Conservation (phyloP, 768 basidiomycete genomes). For the Rossbeevera mucosa region DNA sequence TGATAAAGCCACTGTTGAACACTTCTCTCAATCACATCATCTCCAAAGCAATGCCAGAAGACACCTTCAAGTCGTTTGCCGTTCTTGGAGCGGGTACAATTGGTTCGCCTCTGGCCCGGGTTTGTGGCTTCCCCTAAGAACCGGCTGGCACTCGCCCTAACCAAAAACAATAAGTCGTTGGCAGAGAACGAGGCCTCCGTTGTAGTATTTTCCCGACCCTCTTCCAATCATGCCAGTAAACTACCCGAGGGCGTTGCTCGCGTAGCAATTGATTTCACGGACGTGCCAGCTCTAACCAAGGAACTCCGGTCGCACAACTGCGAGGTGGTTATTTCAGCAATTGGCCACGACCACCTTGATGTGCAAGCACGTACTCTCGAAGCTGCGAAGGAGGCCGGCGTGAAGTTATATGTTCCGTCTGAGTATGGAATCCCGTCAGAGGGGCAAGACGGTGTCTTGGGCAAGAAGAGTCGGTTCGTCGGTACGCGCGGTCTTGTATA, state of each 20-base stretch:
- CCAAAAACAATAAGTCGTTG: slow-evolving; percentile 6
- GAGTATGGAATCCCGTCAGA: slow-evolving; percentile 24
- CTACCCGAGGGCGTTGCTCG: slow-evolving; percentile 7
- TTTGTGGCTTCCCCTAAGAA: background rate
- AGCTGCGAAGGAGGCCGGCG: slow-evolving; percentile 27
- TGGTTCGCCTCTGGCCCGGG: slow-evolving; percentile 11
- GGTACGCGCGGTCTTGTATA: slow-evolving; percentile 1
- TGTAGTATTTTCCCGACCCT: slow-evolving; percentile 12
- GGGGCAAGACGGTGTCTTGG: slow-evolving; percentile 17
- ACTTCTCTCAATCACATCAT: background rate
- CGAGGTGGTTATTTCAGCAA: slow-evolving; percentile 28
- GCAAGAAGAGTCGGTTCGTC: slow-evolving; percentile 16
- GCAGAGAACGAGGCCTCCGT: slow-evolving; percentile 10
- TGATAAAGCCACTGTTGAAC: background rate
- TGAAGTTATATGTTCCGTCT: slow-evolving; percentile 29
- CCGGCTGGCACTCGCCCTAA: background rate
- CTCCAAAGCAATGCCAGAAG: slow-evolving; percentile 7
- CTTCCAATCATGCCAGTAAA: slow-evolving; percentile 5
- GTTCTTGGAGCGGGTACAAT: slow-evolving; percentile 19
- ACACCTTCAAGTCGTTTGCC: slow-evolving; percentile 16
- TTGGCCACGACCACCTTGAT: slow-evolving; percentile 16
- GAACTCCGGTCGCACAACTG: slow-evolving; percentile 16
- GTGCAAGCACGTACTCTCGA: slow-evolving; percentile 24
- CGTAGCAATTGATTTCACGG: slow-evolving; percentile 13
- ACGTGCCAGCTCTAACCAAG: slow-evolving; percentile 4